phyloP scores from a whole-genome alignment of 805 yeast genomes.

The Saturnispora bothae region DNA sequence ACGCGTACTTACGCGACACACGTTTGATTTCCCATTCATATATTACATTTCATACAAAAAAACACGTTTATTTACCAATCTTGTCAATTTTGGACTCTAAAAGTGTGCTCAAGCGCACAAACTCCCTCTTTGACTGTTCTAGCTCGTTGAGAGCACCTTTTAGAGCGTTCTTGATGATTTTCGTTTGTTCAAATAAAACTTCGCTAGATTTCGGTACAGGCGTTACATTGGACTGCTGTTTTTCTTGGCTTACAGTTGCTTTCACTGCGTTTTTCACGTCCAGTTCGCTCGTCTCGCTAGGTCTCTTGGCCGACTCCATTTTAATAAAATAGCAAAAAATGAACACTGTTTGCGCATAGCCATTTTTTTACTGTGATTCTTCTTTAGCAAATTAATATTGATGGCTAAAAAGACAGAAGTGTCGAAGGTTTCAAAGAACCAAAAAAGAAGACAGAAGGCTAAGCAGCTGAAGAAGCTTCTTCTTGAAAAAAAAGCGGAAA shows the following conservation, averaged over 20 bases:
- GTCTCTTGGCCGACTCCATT: background rate
- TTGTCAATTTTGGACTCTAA: constrained; percentile 3
- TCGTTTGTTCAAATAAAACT: constrained; percentile 1
- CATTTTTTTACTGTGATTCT: too few species aligned
- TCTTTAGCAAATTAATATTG: too few species aligned
- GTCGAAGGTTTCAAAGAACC: constrained; percentile 3
- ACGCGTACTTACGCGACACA: background rate
- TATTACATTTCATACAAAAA: too few species aligned
- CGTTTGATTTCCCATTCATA: too few species aligned
- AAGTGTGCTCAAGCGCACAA: constrained; percentile 2
- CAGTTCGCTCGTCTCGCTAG: background rate
- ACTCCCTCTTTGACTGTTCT: constrained; percentile 2
- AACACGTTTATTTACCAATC: background rate
- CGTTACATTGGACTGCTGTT: too few species aligned
- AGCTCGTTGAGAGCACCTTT: constrained; percentile 1
- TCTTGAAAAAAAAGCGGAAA: too few species aligned
- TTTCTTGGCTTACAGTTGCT: background rate
- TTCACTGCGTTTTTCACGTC: background rate
- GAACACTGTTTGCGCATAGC: background rate
- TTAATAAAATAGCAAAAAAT: background rate
- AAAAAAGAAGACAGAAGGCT: constrained; percentile 3
- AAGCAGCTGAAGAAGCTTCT: background rate
- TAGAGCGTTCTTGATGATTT: background rate
- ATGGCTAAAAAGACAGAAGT: too few species aligned
- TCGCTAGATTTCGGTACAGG: background rate